These are phyloP conservation scores for Fusarium torreyae DNA, from an alignment of 2,329 filamentous ascomycete genomes.

Conservation along the genomic window DNA sequence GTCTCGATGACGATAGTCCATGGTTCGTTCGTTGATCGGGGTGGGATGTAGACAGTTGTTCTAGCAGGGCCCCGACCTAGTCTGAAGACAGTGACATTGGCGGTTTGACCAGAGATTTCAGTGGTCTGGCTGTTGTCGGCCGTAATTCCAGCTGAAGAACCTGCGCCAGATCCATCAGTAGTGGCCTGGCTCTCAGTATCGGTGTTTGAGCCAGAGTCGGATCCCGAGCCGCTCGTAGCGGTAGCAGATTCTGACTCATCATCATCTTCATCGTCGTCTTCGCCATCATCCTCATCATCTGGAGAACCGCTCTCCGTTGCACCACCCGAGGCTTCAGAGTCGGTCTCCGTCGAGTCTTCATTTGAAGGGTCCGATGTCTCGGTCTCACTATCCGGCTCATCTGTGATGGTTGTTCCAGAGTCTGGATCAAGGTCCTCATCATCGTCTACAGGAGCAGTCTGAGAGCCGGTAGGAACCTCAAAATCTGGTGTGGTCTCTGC, in stretches of 20 bases:
- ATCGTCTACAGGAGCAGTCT: neutral
- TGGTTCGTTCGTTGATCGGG: neutral
- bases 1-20: conserved; percentile 29
- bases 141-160: neutral
- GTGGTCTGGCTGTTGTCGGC: neutral
- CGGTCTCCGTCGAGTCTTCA: neutral
- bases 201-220: neutral
- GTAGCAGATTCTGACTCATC: neutral
- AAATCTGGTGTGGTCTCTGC: neutral
- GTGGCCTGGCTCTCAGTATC: neutral
- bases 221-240: neutral
- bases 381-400: accelerated
- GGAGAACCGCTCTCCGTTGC: neutral
- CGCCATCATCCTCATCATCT: neutral
- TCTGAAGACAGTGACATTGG: conserved; percentile 34
- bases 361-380: accelerated
- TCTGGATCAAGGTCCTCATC: neutral
- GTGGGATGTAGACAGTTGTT: conserved; percentile 22
- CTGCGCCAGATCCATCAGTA: neutral
- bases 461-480: neutral
- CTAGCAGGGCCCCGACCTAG: neutral
- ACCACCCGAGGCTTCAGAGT: neutral
- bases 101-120: neutral
- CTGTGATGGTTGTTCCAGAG: neutral
- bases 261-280: neutral